Evolutionary conservation across 2,329 filamentous ascomycete genomes (phyloP).

Genomic region (Colletotrichum kahawae): DNA sequence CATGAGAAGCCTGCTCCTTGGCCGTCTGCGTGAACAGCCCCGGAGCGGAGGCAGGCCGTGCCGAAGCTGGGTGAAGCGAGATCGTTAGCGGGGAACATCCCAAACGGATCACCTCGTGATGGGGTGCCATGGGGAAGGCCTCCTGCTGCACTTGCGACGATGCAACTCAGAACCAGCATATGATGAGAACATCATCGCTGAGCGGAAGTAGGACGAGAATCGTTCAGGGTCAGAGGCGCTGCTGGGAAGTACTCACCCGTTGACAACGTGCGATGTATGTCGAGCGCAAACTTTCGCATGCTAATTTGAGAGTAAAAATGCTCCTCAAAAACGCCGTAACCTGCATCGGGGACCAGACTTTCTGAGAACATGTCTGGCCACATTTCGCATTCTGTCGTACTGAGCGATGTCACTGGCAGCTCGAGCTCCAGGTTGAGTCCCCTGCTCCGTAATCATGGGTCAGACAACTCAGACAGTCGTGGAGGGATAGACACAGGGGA

Average conservation of each 20-base stretch:
- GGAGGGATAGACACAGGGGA: not conserved
- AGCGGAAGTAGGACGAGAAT: not conserved
- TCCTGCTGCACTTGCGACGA: not conserved
- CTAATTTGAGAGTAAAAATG: conserved; percentile 66
- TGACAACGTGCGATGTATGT: conserved; percentile 56
- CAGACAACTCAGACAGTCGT: not conserved
- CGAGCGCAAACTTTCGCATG: conserved; percentile 55
- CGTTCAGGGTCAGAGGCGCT: not conserved
- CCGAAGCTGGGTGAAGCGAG: not conserved
- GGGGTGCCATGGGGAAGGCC: not conserved
- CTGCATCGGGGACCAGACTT: not conserved
- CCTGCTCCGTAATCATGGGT: conserved; percentile 34
- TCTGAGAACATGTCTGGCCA: conserved; percentile 29
- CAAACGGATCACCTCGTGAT: not conserved
- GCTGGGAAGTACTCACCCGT: conserved; percentile 46
- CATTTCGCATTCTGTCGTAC: conserved; percentile 56
- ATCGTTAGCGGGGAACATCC: not conserved
- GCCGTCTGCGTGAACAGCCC: not conserved
- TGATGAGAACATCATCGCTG: not conserved
- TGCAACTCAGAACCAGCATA: not conserved
- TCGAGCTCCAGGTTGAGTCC: conserved; percentile 63
- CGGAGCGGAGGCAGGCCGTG: not conserved
- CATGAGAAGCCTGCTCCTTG: not conserved
- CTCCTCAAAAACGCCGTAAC: conserved; percentile 53
- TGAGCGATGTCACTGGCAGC: conserved; percentile 59